Conservation (phyloP, 192 early-diverging fungal genomes). For the Umbelopsis sp. region DNA sequence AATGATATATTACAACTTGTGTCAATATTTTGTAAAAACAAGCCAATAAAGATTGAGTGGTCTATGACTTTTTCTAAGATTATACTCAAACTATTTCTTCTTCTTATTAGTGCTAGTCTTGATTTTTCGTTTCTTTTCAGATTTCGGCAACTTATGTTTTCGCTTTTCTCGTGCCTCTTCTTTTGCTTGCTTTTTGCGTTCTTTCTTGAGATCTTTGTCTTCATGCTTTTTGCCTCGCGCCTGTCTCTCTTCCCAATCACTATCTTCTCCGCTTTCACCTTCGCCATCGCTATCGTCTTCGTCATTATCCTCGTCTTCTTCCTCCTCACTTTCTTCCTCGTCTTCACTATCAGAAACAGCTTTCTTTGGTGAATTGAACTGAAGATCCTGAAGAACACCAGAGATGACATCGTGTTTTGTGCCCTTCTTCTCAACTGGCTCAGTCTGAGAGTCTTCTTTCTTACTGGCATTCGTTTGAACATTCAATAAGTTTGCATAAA, state of each 20-base stretch:
- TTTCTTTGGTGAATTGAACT: constrained; percentile 6
- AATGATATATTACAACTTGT: too few species aligned
- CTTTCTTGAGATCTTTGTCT: constrained; percentile 89
- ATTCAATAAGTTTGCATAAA: constrained; percentile 62
- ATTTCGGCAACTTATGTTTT: constrained; percentile 94
- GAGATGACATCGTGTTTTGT: not conserved
- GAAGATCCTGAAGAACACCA: constrained; percentile 1
- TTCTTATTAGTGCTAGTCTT: constrained; percentile 70
- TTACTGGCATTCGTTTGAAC: constrained; percentile 34
- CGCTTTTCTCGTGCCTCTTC: constrained; percentile 91
- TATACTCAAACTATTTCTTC: constrained; percentile 37
- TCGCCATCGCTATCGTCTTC: constrained; percentile 48
- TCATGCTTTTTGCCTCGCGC: constrained; percentile 76
- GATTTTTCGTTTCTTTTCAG: constrained; percentile 93
- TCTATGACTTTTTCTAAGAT: not conserved
- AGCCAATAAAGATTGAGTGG: too few species aligned
- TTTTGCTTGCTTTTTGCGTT: constrained; percentile 84
- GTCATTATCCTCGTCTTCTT: constrained; percentile 42
- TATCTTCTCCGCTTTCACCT: constrained; percentile 42
- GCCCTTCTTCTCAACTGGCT: not conserved
- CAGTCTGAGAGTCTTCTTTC: not conserved
- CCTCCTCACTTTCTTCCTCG: constrained; percentile 37
- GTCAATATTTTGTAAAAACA: too few species aligned
- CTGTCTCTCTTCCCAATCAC: constrained; percentile 43
- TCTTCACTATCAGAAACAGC: constrained; percentile 28